These are phyloP conservation scores for Hirsutella thompsonii DNA, from an alignment of 2,329 filamentous ascomycete species.

Conservation along the genomic window DNA sequence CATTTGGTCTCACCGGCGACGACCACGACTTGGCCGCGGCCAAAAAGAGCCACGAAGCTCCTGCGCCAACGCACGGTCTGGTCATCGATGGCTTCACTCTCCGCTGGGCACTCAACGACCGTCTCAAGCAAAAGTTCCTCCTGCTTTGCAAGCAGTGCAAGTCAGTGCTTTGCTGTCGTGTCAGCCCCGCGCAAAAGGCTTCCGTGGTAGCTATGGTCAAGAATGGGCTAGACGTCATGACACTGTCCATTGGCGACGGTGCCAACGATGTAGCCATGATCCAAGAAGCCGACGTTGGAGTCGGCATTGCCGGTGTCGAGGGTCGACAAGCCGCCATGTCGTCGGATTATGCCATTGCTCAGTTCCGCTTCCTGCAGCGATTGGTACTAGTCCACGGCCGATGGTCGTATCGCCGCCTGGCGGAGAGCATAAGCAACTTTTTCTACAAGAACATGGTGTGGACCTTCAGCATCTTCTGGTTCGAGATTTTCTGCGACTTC, in stretches of 20 bases:
- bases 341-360: constrained; percentile 87
- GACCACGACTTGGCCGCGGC: constrained; percentile 75
- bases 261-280: constrained; percentile 98
- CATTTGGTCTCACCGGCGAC: constrained; percentile 70
- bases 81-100: constrained; percentile 93
- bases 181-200: constrained; percentile 92
- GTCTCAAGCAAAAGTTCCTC: constrained; percentile 81
- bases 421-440: constrained; percentile 93
- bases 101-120: constrained; percentile 72
- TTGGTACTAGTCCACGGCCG: constrained; percentile 82
- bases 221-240: constrained; percentile 89
- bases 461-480: constrained; percentile 97
- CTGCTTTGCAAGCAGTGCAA: constrained; percentile 94
- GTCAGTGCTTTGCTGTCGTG: constrained; percentile 91
- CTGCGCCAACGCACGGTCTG: constrained; percentile 76
- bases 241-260: constrained; percentile 82
- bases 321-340: constrained; percentile 92
- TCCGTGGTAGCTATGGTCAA: constrained; percentile 96
- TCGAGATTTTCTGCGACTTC: constrained; percentile 87
- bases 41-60: constrained; percentile 72
- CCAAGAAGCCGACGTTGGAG: constrained; percentile 91
- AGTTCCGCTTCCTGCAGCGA: constrained; percentile 79
- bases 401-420: constrained; percentile 91
- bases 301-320: constrained; percentile 88
- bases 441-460: constrained; percentile 99